These are phyloP conservation scores for Physaria fendleri DNA, from an alignment of 345 rosid genomes.

Conservation along the genomic window DNA sequence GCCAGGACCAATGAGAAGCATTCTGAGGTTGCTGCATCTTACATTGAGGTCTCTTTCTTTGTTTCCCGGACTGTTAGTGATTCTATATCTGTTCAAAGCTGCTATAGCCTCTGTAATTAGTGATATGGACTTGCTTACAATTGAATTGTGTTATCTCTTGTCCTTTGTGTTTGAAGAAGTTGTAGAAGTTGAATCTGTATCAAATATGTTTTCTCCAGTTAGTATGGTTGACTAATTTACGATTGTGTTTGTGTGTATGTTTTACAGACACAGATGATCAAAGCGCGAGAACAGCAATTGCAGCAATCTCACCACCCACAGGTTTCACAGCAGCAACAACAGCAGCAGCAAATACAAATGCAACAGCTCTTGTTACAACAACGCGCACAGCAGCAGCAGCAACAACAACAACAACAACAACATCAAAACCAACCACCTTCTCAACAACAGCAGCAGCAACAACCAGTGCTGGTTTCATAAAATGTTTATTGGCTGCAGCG, in stretches of 20 bases:
- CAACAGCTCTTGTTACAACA: constrained; percentile 42
- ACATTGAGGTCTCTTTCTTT: constrained; percentile 65
- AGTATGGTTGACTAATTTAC: neutral
- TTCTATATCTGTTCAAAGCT: constrained; percentile 9
- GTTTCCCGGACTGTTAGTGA: neutral
- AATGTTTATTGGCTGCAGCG: constrained; percentile 50
- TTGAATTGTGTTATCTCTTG: neutral
- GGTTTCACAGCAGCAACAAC: constrained; percentile 59
- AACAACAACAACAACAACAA: constrained; percentile 39
- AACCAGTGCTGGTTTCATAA: constrained; percentile 49
- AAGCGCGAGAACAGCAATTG: constrained; percentile 60
- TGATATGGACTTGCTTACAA: constrained; percentile 1
- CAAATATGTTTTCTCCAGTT: neutral
- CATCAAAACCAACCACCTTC: constrained; percentile 46
- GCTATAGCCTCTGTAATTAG: neutral
- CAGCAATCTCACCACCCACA: constrained; percentile 48
- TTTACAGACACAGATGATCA: constrained; percentile 62
- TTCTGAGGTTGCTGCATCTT: constrained; percentile 97
- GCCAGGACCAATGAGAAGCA: constrained; percentile 99
- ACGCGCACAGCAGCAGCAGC: constrained; percentile 27
- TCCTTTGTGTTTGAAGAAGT: neutral
- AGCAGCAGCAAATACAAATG: constrained; percentile 38
- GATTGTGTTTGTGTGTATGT: neutral
- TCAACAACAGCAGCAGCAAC: constrained; percentile 57
- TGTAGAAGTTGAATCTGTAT: neutral